Conservation (phyloP, 2,329 filamentous ascomycete genomes). For the Penicillium palitans region DNA sequence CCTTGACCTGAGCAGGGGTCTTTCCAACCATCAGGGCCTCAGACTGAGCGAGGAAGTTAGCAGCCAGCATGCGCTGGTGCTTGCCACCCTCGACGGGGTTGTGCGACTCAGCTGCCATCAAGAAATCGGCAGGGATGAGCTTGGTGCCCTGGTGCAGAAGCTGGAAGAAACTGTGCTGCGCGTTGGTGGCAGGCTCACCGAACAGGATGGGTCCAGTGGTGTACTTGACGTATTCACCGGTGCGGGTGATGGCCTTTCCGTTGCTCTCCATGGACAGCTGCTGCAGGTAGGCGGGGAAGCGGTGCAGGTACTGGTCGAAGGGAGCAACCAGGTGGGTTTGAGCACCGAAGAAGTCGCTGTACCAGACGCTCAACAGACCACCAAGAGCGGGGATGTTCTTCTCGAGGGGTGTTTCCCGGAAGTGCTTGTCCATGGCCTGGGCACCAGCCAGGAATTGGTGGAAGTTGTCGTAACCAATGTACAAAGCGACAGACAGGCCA, state of each 20-base stretch:
- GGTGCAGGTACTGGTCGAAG: constrained; percentile 98
- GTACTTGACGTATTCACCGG: constrained; percentile 88
- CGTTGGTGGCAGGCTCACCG: constrained; percentile 97
- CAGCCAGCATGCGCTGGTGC: constrained; percentile 72
- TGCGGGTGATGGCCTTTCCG: constrained; percentile 93
- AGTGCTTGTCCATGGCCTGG: constrained; percentile 98
- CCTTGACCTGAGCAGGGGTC: constrained; percentile 50
- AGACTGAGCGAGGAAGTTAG: constrained; percentile 53
- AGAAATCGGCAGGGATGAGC: constrained; percentile 97
- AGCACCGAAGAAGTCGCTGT: constrained; percentile 97
- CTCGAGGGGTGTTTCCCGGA: constrained; percentile 83
- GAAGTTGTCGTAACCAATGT: constrained; percentile 98
- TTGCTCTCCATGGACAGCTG: constrained; percentile 99
- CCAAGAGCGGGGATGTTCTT: constrained; percentile 93
- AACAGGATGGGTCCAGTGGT: constrained; percentile 95
- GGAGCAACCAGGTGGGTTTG: constrained; percentile 97
- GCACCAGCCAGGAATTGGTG: constrained; percentile 91
- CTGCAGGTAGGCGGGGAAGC: constrained; percentile 98
- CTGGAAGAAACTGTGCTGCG: constrained; percentile 99
- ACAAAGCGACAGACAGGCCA: constrained; percentile 87
- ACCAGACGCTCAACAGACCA: constrained; percentile 95
- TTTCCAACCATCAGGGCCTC: constrained; percentile 57
- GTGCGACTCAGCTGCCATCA: constrained; percentile 92
- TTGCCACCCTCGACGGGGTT: constrained; percentile 90
- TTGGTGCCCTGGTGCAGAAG: constrained; percentile 98